Percentiles rank a stretch among this genome's conserved stretches.
phyloP scores from a whole-genome alignment of 352 stramenopile genomes.

The Globisporangium viniferum region DNA sequence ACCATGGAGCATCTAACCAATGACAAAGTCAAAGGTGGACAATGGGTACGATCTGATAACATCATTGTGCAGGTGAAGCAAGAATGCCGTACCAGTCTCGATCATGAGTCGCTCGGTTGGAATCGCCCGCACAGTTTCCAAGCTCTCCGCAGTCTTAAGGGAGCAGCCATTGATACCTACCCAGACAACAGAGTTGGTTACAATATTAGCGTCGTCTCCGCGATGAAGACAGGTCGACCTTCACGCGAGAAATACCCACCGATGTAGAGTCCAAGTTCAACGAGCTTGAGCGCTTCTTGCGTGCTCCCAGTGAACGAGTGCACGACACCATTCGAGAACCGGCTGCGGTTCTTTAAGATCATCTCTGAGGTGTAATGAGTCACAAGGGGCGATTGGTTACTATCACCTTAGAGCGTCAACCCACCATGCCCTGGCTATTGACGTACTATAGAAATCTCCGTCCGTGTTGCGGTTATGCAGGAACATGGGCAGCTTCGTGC shows the following conservation, averaged over 20 bases:
- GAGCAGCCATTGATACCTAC: slow-evolving; percentile 95
- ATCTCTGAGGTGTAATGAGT: slow-evolving; percentile 33
- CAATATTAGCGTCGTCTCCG: neutral
- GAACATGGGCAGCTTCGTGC: slow-evolving; percentile 91
- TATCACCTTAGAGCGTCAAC: neutral
- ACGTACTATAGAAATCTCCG: slow-evolving; percentile 86
- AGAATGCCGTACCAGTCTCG: slow-evolving; percentile 77
- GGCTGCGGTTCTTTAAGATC: slow-evolving; percentile 59
- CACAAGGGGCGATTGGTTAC: neutral
- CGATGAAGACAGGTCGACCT: neutral
- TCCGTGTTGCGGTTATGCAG: slow-evolving; percentile 95
- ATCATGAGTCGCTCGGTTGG: slow-evolving; percentile 91
- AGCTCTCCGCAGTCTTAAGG: slow-evolving; percentile 93
- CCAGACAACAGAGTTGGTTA: neutral
- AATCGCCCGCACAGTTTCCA: slow-evolving; percentile 90
- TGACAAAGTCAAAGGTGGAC: neutral
- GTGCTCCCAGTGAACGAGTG: slow-evolving; percentile 95
- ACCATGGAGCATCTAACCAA: slow-evolving; percentile 92
- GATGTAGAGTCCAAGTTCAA: slow-evolving; percentile 94
- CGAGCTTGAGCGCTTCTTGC: slow-evolving; percentile 90
- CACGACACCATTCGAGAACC: slow-evolving; percentile 89
- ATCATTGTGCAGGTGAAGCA: neutral
- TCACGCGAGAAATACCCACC: slow-evolving; percentile 32
- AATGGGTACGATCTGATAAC: neutral
- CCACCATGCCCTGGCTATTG: neutral